Conservation (phyloP, 169 alveolate species). For the Neospora caninum region DNA sequence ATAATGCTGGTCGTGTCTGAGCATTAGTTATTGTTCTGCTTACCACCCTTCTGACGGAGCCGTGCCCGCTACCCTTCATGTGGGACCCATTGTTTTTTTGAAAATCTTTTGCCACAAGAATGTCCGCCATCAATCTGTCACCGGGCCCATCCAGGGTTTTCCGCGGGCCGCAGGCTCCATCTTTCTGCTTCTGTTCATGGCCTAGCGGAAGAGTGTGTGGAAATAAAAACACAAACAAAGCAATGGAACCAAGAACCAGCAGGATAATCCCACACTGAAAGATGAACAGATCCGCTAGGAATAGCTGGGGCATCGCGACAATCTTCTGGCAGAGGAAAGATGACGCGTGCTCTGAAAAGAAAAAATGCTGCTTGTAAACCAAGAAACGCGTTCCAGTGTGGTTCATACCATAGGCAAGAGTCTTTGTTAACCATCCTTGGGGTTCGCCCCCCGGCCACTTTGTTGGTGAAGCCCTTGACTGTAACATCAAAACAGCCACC, state of each 20-base stretch:
- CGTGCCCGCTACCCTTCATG: not conserved
- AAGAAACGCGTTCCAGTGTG: no score
- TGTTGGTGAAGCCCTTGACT: no score
- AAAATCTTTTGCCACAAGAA: not conserved
- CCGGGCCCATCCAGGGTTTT: not conserved
- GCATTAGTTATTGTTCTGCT: not conserved
- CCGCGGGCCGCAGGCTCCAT: not conserved
- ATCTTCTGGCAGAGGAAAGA: not conserved
- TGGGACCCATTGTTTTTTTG: not conserved
- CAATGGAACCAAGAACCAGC: conserved; percentile 31
- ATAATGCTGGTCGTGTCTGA: not conserved
- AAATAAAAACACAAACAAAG: not conserved
- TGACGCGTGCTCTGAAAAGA: no score
- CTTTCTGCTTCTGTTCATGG: not conserved
- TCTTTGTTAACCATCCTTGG: no score
- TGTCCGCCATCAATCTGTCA: not conserved
- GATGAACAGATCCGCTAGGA: not conserved
- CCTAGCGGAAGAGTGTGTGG: not conserved
- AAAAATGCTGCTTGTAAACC: no score
- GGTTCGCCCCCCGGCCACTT: no score
- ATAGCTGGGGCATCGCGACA: not conserved
- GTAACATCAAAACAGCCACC: no score
- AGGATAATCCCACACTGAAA: not conserved
- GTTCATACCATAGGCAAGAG: no score
- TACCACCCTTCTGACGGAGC: not conserved